Evolutionary conservation across 805 yeast genomes (phyloP), one percentile per base, ranked within the genome.

Genomic region (Suhomyces tanzawaensis): DNA sequence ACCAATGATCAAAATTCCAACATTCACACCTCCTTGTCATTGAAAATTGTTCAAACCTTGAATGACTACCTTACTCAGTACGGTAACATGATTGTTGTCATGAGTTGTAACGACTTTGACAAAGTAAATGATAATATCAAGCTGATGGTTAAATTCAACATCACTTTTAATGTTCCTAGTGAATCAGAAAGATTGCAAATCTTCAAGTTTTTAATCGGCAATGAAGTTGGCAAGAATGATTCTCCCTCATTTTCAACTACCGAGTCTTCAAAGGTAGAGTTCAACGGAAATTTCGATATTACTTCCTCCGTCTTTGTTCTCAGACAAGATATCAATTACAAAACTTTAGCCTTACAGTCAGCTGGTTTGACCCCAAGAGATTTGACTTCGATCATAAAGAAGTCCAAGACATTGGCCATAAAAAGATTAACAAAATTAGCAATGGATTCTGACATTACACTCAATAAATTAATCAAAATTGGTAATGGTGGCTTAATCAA

Each of bases 361-460:
- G 98, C 98, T 2, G 98, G 98, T 15, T 69, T 91, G 38, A 85
- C 93, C 0, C 95, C 97, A 1, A 69, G 84, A 15, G 97, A 93
- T 57, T 66, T 91, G 32, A 64, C 64, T 3, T 78, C 91, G 0
- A 86, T 89, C 41, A 77, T 89, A 4, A 71, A 75, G 14, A 76
- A 73, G 36, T 82, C 96, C 1, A 78, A 79, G 47, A 64, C 69
- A 21, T 50, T 71, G 19, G 84, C 95, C 0, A 45, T 76, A 12
- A 74, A 71, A 28, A 63, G 88, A 36, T 36, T 73, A 2, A 63
- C 63, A 26, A 62, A 65, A 2, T 37, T 68, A 4, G 49, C 72
- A 17, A 36, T 52, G 11, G 52, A 41, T 3, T 37, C 29, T 4
- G 46, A 40, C 0, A 47, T 53, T 6, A 17, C 58, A 0, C 41